Evolutionary conservation across 2,329 filamentous ascomycete genomes (phyloP).

Genomic region (Penicillium nordicum): DNA sequence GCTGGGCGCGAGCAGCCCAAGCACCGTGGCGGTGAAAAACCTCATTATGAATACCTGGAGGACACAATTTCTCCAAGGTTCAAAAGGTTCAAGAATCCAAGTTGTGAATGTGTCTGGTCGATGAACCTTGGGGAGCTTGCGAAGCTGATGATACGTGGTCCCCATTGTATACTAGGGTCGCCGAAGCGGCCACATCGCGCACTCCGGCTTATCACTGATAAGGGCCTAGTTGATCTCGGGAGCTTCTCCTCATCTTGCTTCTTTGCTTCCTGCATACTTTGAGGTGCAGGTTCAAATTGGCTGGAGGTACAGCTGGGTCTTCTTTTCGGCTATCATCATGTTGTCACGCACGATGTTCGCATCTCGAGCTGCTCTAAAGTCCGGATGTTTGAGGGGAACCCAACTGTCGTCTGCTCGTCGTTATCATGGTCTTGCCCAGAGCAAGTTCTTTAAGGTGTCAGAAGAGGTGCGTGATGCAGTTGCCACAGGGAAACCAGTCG

Average conservation of each 20-base stretch:
- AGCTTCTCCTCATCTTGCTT: conserved; percentile 22
- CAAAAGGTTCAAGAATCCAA: conserved; percentile 12
- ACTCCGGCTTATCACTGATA: conserved; percentile 31
- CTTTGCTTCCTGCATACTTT: conserved; percentile 8
- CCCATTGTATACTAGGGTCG: conserved; percentile 33
- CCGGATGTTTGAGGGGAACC: conserved; percentile 16
- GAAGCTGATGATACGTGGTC: conserved; percentile 38
- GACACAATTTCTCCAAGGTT: conserved; percentile 20
- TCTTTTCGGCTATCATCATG: not conserved
- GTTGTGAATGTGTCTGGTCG: conserved; percentile 9
- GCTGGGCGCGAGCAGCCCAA: conserved; percentile 36
- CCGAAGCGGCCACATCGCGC: conserved; percentile 34
- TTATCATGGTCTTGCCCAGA: conserved; percentile 33
- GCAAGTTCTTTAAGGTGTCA: conserved; percentile 64
- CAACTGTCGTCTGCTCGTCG: conserved; percentile 18
- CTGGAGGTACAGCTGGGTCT: not conserved
- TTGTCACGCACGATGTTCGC: conserved; percentile 17
- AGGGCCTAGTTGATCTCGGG: not conserved
- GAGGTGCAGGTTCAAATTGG: not conserved
- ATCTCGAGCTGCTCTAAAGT: conserved; percentile 23
- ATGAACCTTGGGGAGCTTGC: conserved; percentile 13
- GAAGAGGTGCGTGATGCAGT: conserved; percentile 80
- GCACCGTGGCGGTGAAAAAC: conserved; percentile 38
- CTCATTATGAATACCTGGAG: conserved; percentile 38
- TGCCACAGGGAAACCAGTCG: conserved; percentile 70